Conservation (phyloP, 164 flowering plant species). For the Magnolia officinalis region DNA sequence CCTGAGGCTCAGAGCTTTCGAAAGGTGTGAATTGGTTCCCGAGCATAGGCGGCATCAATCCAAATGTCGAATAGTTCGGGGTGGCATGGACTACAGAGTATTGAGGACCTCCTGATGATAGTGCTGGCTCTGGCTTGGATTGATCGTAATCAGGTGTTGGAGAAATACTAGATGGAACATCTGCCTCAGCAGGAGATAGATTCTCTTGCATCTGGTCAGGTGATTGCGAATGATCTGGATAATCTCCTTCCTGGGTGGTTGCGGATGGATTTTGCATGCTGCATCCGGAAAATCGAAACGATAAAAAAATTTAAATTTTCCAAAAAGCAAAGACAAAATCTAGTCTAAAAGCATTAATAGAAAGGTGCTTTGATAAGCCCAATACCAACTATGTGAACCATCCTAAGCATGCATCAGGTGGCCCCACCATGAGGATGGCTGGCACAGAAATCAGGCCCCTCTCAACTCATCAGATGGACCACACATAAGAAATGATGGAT, state of each 20-base stretch:
- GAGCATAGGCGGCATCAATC: conserved; percentile 51
- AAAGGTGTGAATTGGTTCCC: conserved; percentile 56
- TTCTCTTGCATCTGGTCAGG: conserved; percentile 36
- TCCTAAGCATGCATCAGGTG: background rate
- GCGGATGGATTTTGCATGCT: conserved; percentile 40
- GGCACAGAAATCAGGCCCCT: background rate
- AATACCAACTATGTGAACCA: too few species aligned
- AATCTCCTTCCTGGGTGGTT: conserved; percentile 37
- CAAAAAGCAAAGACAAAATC: background rate
- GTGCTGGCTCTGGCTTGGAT: conserved; percentile 45
- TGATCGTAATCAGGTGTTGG: conserved; percentile 40
- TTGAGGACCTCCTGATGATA: conserved; percentile 50
- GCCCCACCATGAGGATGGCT: background rate
- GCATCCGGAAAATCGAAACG: conserved; percentile 14
- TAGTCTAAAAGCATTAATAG: background rate
- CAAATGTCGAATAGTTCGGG: conserved; percentile 51
- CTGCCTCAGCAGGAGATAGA: conserved; percentile 36
- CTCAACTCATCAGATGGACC: background rate
- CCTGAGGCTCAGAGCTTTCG: conserved; percentile 69
- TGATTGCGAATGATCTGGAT: conserved; percentile 38
- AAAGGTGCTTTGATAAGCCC: background rate
- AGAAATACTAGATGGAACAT: conserved; percentile 31
- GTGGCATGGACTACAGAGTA: conserved; percentile 50
- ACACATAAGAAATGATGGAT: background rate
- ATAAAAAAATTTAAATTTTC: background rate